Base-by-base conservation (phyloP, 805 yeast species). In the Candida odintsovae region DNA sequence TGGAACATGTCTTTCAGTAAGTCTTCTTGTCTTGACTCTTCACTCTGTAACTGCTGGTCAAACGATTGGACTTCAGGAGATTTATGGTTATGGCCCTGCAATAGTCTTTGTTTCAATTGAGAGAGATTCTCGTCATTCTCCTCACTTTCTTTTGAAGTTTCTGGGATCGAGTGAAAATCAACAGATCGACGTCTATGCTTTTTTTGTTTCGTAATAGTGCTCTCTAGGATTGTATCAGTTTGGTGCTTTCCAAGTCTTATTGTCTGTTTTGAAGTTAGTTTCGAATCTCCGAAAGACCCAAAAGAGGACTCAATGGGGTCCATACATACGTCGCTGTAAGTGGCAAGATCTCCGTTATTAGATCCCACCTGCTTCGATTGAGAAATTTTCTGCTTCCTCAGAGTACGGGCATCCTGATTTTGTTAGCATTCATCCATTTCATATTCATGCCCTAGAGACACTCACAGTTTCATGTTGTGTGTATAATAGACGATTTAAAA, bases 1-100 rank as follows among this genome's bases (percentile, higher is more conserved):
- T 63, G 66, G 1, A 64, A 56, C 70, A 71, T 69, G 47, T 68
- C 71, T 23, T 65, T 58, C 2, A 71, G 49, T 15, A 70, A 52
- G 31, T 65, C 65, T 42, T 63, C 64, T 50, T 71, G 76, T 26
- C 63, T 47, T 22, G 62, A 57, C 46, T 70, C 71, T 44, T 70
- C 70, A 16, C 59, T 58, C 39, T 62, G 58, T 26, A 70, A 51
- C 48, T 68, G 66, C 29, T 63, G 66, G 33, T 69, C 73, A 23
- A 64, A 54, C 3, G 58, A 43, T 10, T 38, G 31, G 1, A 62
- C 46, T 13, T 36, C 21, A 2, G 40, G 46, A 3, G 36, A 25
- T 10, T 42, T 48, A 29, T 33, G 38, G 16, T 46, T 43, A 0
- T 41, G 42, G 4, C 59, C 57, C 11, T 50, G 43, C 23, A 69